Base-by-base conservation (phyloP, 306 rosid genomes). In the Purshia tridentata region DNA sequence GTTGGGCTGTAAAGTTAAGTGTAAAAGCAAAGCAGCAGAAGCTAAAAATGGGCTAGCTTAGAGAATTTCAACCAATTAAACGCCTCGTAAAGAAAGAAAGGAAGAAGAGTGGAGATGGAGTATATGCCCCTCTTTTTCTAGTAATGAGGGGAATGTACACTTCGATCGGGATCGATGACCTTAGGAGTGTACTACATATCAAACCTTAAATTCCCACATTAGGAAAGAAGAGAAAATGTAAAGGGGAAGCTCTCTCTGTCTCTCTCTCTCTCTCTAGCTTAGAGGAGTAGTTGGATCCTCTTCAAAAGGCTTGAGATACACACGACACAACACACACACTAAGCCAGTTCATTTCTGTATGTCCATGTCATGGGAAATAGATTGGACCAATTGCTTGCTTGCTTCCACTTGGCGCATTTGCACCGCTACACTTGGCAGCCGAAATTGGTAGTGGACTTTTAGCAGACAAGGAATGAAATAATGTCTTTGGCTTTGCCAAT, bases 191-290 rank as follows among this genome's bases (percentile, higher is more conserved):
- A 29, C 35, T 29, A 29, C 35, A 29, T 29, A 3, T 29, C 35
- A 64, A 83, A 78, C 89, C 86, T 87, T 86, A 81, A 73, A 80
- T 75, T 75, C 86, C 96, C 88, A 72, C 82, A 83, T 81, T 75
- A 5, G 90, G 89, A 74, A 73, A 80, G 61, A 76, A 8, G 49
- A 15, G 8, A 58, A 19, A 29, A 65, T 54, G 79, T 67, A 40
- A 54, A 82, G 63, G 72, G 19, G 70, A 75, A 49, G 78, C 81
- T 69, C 80, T 67, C 48, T 37, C 81, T 83, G 84, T 67, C 61
- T 29, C 81, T 29, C 81, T 69, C 80, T 67, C 48, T 37, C 81
- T 83, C 86, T 67, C 61, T 29, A 29, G 35, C 35, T 29, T 29
- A 29, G 35, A 29, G 35, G 35, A 29, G 35, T 29, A 29, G 1